These are phyloP conservation scores for Leersia perrieri DNA, from an alignment of 176 grass and related monocot species.

Conservation along the genomic window DNA sequence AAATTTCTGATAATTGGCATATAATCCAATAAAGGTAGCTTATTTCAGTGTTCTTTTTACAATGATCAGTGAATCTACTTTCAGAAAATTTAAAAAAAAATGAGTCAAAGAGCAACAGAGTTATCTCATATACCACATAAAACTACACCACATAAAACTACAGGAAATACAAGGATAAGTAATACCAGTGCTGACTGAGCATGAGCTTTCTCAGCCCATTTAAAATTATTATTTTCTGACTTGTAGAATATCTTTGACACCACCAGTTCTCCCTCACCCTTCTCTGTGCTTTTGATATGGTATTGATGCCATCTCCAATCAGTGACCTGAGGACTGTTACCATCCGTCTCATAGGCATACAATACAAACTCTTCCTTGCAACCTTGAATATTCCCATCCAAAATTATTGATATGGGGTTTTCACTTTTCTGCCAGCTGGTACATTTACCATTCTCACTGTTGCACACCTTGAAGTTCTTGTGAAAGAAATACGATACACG, in stretches of 20 bases:
- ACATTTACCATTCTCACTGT: constrained; percentile 30
- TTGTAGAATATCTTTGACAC: constrained; percentile 69
- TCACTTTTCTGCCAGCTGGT: constrained; percentile 56
- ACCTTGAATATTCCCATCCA: constrained; percentile 54
- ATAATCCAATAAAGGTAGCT: background rate
- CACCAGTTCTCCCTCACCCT: constrained; percentile 51
- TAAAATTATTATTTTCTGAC: constrained; percentile 11
- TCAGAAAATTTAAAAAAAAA: background rate
- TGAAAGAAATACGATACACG: constrained; percentile 75
- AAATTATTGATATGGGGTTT: constrained; percentile 36
- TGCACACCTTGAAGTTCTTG: constrained; percentile 41
- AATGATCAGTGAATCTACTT: background rate
- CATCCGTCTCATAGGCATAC: constrained; percentile 24
- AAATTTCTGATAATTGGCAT: constrained; percentile 1
- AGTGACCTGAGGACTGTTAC: constrained; percentile 34
- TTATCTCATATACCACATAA: background rate
- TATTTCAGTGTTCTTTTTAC: background rate
- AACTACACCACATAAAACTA: background rate
- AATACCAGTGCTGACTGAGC: constrained; percentile 16
- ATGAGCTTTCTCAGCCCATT: background rate
- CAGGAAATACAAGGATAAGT: background rate
- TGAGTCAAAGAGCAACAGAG: background rate
- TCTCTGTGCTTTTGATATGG: constrained; percentile 34
- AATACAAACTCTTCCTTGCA: constrained; percentile 62
- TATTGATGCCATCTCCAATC: constrained; percentile 73